Percentiles rank a stretch among this genome's conserved stretches.
Evolutionary conservation across 2,329 filamentous ascomycete genomes (phyloP).

Genomic region (Neofusicoccum umdonicola): DNA sequence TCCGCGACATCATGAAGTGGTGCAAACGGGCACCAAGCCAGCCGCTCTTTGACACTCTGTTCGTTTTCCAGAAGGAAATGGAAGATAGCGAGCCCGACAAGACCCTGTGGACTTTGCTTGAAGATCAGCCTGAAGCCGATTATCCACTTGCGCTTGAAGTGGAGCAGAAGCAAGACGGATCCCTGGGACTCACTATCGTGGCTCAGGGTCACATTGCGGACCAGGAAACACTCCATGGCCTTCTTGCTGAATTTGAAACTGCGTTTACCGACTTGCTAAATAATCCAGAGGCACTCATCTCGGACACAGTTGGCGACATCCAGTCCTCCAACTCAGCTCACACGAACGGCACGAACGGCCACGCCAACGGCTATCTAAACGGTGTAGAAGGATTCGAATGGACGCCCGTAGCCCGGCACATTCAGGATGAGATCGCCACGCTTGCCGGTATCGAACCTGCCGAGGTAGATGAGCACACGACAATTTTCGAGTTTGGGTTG

Average conservation of each 20-base stretch:
- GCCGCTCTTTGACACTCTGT: constrained; percentile 69
- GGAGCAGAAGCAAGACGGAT: constrained; percentile 50
- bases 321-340: background rate
- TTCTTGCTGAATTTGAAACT: constrained; percentile 46
- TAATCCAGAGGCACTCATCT: constrained; percentile 28
- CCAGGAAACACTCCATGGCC: constrained; percentile 30
- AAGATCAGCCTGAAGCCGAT: constrained; percentile 52
- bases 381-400: constrained; percentile 53
- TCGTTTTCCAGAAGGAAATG: constrained; percentile 69
- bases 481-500: constrained; percentile 77
- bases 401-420: constrained; percentile 50
- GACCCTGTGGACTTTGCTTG: constrained; percentile 53
- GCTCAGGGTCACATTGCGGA: constrained; percentile 50
- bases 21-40: constrained; percentile 55
- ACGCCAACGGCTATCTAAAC: constrained; percentile 20
- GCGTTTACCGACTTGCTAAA: constrained; percentile 37
- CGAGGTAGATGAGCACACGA: constrained; percentile 57
- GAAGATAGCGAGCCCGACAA: constrained; percentile 24
- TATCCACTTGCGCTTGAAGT: constrained; percentile 79
- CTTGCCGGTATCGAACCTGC: constrained; percentile 56
- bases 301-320: constrained; percentile 21
- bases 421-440: constrained; percentile 63
- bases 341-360: background rate
- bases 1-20: constrained; percentile 81
- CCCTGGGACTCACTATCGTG: constrained; percentile 59